Evolutionary conservation across 2,329 filamentous ascomycete species (phyloP), one percentile per base, ranked within the genome.

Genomic region (Xylaria sp.): DNA sequence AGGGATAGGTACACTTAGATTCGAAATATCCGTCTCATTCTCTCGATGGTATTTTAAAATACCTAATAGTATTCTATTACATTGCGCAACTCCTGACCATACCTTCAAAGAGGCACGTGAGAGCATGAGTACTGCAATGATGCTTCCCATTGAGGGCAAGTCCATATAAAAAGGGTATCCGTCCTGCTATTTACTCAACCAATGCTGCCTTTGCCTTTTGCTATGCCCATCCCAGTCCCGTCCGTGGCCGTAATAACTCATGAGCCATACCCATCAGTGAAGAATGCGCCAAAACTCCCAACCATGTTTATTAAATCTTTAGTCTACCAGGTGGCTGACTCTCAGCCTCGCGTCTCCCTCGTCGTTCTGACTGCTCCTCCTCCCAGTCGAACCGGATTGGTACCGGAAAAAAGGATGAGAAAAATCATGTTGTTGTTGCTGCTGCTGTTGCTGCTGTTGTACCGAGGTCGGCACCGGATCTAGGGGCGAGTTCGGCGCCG

Each of bases 401-500:
- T 50, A 51, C 29, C 55, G 49, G 15, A 33, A 58, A 50, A 50
- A 51, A 29, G 42, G 42, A 45, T 50, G 44, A 44, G 39, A 20
- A 53, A 13, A 15, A 44, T 61, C 39, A 20, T 39, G 47, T n/a
- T 47, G 54, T 45, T 27, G 53, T 42, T 27, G 62, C 22, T 50
- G n/a, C n/a, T n/a, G n/a, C n/a, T 39, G 47, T n/a, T 47, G 54
- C 39, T 27, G 53, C 38, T 27, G 62, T n/a, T 50, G 60, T 47
- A 15, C 20, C n/a, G 53, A 56, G 13, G 39, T 50, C 33, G 67
- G 56, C 15, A 57, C 47, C 11, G 56, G 27, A 25, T 69, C 61
- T 7, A 63, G 25, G 11, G 78, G 79, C 5, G 79, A 79, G 67
- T 71, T 80, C 7, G 78, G 78, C 15, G 77, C 78, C 4, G 78